Evolutionary conservation across 1,139 yeast species (phyloP).

Genomic region (Magnusiomyces suaveolens): DNA sequence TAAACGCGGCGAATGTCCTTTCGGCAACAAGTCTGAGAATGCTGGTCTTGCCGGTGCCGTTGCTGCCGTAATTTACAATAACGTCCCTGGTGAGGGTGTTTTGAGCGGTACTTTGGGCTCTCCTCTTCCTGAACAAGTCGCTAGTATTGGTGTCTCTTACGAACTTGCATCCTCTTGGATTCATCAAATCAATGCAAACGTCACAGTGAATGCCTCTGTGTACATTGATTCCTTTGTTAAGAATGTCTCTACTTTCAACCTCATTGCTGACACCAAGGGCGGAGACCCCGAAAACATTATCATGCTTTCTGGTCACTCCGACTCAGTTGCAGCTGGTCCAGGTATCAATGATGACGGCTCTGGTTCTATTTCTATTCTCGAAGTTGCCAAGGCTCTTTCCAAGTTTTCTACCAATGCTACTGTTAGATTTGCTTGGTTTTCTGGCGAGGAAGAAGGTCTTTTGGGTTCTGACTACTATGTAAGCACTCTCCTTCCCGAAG

Average conservation of each 20-base stretch:
- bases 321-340: conserved; percentile 84
- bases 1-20: conserved; percentile 74
- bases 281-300: conserved; percentile 86
- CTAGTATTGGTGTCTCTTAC: conserved; percentile 58
- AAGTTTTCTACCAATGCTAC: conserved; percentile 71
- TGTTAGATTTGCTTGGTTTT: conserved; percentile 95
- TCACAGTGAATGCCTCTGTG: conserved; percentile 34
- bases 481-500: conserved; percentile 49
- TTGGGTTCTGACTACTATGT: conserved; percentile 80
- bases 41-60: conserved; percentile 74
- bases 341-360: conserved; percentile 95
- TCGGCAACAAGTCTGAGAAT: conserved; percentile 62
- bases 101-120: conserved; percentile 64
- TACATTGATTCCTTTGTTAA: conserved; percentile 57
- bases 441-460: conserved; percentile 94
- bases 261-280: conserved; percentile 69
- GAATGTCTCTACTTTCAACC: conserved; percentile 57
- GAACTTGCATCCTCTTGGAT: conserved; percentile 39
- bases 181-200: conserved; percentile 14
- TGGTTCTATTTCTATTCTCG: conserved; percentile 74
- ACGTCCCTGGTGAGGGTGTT: conserved; percentile 38
- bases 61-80: conserved; percentile 71
- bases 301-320: conserved; percentile 86
- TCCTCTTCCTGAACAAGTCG: conserved; percentile 57
- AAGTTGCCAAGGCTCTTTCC: conserved; percentile 71